phyloP scores from a whole-genome alignment of 352 stramenopile genomes.

The Globisporangium canariense region DNA sequence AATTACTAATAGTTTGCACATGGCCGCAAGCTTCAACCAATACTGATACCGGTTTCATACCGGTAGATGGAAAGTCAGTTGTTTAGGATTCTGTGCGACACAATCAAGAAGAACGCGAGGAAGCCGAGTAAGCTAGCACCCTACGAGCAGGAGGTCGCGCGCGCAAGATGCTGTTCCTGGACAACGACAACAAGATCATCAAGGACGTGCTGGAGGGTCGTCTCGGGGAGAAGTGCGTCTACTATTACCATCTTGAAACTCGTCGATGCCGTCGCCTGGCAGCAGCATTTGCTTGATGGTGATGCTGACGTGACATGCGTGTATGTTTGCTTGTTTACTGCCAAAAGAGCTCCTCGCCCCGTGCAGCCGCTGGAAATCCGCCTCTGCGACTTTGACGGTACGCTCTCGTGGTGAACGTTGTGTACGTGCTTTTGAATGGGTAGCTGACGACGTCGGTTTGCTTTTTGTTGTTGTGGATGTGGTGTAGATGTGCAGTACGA shows the following conservation, averaged over 20 bases:
- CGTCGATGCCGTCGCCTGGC: too few relatives aligned
- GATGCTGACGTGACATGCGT: not conserved
- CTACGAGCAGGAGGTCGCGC: not conserved
- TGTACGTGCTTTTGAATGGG: not conserved
- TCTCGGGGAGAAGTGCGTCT: conserved; percentile 63
- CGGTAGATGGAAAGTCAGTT: not conserved
- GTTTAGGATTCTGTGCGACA: conserved; percentile 3
- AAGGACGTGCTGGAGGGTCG: conserved; percentile 78
- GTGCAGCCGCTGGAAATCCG: conserved; percentile 75
- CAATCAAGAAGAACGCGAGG: conserved; percentile 26
- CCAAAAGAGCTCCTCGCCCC: conserved; percentile 59
- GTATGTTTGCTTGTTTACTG: not conserved
- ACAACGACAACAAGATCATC: conserved; percentile 88
- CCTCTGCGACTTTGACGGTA: conserved; percentile 84
- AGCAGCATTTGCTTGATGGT: not conserved
- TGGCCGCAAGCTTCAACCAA: too few relatives aligned
- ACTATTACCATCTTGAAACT: too few relatives aligned
- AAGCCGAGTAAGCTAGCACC: not conserved
- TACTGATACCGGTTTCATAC: not conserved
- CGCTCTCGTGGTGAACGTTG: not conserved
- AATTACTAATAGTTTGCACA: too few relatives aligned
- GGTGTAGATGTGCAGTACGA: conserved; percentile 80
- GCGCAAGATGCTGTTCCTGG: conserved; percentile 71
- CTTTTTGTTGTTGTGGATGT: not conserved
- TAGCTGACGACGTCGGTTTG: not conserved